Evolutionary conservation across 768 basidiomycete genomes (phyloP).

Genomic region (Rhodotorula babjevae): DNA sequence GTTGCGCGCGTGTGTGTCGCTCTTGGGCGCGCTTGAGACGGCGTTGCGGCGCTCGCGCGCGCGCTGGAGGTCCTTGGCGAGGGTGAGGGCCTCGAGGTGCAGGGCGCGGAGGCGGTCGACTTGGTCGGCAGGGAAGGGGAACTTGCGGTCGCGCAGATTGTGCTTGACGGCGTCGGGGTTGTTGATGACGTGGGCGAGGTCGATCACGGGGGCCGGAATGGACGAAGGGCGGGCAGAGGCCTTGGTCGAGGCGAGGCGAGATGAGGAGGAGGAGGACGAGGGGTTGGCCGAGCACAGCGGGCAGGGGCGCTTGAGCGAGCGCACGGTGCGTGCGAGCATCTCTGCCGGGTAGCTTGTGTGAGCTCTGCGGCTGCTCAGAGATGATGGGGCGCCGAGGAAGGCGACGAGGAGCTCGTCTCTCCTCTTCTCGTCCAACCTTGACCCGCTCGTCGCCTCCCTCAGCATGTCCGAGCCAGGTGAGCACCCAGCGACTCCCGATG

Average conservation of each 20-base stretch:
- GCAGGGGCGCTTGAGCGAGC: not conserved
- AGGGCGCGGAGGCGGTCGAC: conserved; percentile 18
- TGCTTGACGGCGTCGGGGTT: conserved; percentile 10
- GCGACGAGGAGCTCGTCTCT: not conserved
- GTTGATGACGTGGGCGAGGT: conserved; percentile 23
- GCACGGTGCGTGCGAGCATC: not conserved
- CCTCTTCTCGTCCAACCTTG: not conserved
- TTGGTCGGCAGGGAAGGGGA: conserved; percentile 1
- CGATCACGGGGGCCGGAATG: conserved; percentile 29
- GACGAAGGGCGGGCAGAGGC: conserved; percentile 22
- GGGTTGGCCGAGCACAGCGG: not conserved
- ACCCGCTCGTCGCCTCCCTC: not conserved
- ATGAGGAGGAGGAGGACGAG: not conserved
- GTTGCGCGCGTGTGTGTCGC: conserved; percentile 4
- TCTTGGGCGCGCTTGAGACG: conserved; percentile 3
- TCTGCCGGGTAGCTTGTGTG: too few species aligned
- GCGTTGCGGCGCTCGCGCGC: conserved; percentile 25
- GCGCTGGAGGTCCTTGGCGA: conserved; percentile 24
- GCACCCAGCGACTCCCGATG: not conserved
- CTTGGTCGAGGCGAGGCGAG: conserved; percentile 20
- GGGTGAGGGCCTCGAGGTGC: conserved; percentile 15
- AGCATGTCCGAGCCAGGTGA: conserved; percentile 17
- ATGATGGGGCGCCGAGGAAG: not conserved
- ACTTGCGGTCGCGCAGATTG: conserved; percentile 26
- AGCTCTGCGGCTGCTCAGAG: too few species aligned